Evolutionary conservation across 139 green algal genomes (phyloP), one percentile per base, ranked within the genome.

Genomic region (Chlorella sp.): DNA sequence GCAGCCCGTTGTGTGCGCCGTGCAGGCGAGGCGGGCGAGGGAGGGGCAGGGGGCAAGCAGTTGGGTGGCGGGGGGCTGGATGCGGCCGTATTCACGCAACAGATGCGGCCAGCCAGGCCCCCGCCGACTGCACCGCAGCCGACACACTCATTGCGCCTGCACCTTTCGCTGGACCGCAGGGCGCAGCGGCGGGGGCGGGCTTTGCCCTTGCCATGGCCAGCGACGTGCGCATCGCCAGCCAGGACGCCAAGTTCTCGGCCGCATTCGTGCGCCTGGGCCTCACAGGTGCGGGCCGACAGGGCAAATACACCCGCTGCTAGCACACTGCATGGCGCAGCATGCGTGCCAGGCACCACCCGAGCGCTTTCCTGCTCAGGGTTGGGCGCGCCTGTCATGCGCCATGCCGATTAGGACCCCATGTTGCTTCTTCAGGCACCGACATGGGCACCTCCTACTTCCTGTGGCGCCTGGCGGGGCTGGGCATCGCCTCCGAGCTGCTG

Each of bases 371-470:
- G n/a, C n/a, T n/a, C n/a, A n/a, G n/a, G n/a, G n/a, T n/a, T n/a
- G n/a, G n/a, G n/a, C n/a, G n/a, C n/a, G n/a, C n/a, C n/a, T n/a
- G n/a, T n/a, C n/a, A n/a, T n/a, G n/a, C n/a, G n/a, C n/a, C n/a
- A n/a, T n/a, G n/a, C n/a, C n/a, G n/a, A n/a, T n/a, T n/a, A n/a
- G n/a, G n/a, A n/a, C n/a, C n/a, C n/a, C n/a, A n/a, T n/a, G n/a
- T n/a, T n/a, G n/a, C n/a, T n/a, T n/a, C n/a, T n/a, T n/a, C 51
- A 83, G 78, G 81, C 8, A 87, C 62, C 22, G 86, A 90, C 43
- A 87, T 90, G 81, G 86, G 81, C 22, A 90, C 82, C 7, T 82
- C 60, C 9, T 90, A 68, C 83, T 88, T 88, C 41, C 48, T 88
- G 48, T 81, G 76, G 48, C 83, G 87, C 22, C 28, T 73, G 8